These are phyloP conservation scores for Leccinum insolens DNA, from an alignment of 1,284 basidiomycete genomes.

Conservation along the genomic window DNA sequence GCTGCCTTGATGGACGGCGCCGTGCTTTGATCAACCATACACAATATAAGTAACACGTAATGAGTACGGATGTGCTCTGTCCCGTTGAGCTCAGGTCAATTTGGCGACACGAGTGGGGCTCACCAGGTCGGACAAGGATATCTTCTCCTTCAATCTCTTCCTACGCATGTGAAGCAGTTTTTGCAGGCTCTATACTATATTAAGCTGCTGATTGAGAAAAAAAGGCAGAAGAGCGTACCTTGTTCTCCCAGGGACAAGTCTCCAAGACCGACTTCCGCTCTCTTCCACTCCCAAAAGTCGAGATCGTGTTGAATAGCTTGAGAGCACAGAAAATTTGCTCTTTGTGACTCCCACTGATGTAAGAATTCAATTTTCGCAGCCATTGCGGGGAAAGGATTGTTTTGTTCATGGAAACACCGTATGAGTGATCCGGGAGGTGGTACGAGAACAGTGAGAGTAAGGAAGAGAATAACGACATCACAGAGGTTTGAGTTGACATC, in stretches of 20 bases:
- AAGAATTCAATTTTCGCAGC: slow-evolving; percentile 57
- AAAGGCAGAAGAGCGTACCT: slow-evolving; percentile 44
- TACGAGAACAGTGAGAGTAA: slow-evolving; percentile 61
- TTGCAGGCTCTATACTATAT: slow-evolving; percentile 52
- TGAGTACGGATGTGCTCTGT: slow-evolving; percentile 63
- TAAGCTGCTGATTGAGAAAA: neutral
- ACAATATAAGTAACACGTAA: slow-evolving; percentile 68
- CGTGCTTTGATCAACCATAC: slow-evolving; percentile 58
- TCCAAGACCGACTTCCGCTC: slow-evolving; percentile 66
- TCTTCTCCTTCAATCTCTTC: slow-evolving; percentile 44
- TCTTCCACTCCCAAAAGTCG: slow-evolving; percentile 61
- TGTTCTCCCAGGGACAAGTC: slow-evolving; percentile 74
- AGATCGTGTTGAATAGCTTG: slow-evolving; percentile 63
- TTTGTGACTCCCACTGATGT: slow-evolving; percentile 59
- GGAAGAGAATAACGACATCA: slow-evolving; percentile 57
- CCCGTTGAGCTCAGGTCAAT: slow-evolving; percentile 4
- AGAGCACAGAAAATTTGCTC: slow-evolving; percentile 67
- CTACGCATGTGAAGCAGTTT: slow-evolving; percentile 73
- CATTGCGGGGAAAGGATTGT: slow-evolving; percentile 55
- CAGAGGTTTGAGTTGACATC: slow-evolving; percentile 43
- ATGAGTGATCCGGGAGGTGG: slow-evolving; percentile 64
- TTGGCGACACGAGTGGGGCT: slow-evolving; percentile 12
- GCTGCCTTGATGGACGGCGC: slow-evolving; percentile 54
- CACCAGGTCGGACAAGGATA: slow-evolving; percentile 58
- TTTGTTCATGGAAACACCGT: slow-evolving; percentile 63